Conservation (phyloP, 2,329 filamentous ascomycete genomes). For the Gaeumannomyces sp. region DNA sequence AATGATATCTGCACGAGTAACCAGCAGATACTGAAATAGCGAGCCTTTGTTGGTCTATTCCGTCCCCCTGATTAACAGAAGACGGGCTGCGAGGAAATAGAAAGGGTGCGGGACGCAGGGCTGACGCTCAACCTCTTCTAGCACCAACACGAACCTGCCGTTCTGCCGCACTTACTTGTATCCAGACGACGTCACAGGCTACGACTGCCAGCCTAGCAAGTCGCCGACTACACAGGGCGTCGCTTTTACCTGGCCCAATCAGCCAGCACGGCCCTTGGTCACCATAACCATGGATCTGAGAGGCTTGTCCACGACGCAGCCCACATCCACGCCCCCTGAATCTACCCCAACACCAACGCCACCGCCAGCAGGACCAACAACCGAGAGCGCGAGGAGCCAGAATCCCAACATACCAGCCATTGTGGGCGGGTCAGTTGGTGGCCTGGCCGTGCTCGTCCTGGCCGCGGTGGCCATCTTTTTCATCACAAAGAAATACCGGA, state of each 20-base stretch:
- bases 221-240: slow-evolving; percentile 8
- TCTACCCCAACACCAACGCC: neutral
- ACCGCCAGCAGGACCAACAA: neutral
- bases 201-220: slow-evolving; percentile 11
- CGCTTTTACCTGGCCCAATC: slow-evolving; percentile 9
- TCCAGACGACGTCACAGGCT: slow-evolving; percentile 12
- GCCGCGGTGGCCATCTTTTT: slow-evolving; percentile 9
- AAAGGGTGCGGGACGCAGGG: no score
- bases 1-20: slow-evolving; percentile 14
- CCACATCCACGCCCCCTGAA: neutral
- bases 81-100: no score
- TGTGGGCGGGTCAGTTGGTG: slow-evolving; percentile 12
- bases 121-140: neutral
- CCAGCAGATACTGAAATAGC: slow-evolving; percentile 10
- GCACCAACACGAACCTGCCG: slow-evolving; percentile 11
- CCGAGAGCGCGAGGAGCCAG: neutral
- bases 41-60: neutral
- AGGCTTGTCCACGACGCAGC: neutral
- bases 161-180: slow-evolving; percentile 14
- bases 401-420: slow-evolving; percentile 5
- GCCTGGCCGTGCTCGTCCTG: slow-evolving; percentile 11
- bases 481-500: slow-evolving; percentile 9
- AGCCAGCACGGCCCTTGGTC: slow-evolving; percentile 7
- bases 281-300: slow-evolving; percentile 7
- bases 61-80: no score